Evolutionary conservation across 148 eudicot genomes (phyloP).

Genomic region (Diospyros lotus): DNA sequence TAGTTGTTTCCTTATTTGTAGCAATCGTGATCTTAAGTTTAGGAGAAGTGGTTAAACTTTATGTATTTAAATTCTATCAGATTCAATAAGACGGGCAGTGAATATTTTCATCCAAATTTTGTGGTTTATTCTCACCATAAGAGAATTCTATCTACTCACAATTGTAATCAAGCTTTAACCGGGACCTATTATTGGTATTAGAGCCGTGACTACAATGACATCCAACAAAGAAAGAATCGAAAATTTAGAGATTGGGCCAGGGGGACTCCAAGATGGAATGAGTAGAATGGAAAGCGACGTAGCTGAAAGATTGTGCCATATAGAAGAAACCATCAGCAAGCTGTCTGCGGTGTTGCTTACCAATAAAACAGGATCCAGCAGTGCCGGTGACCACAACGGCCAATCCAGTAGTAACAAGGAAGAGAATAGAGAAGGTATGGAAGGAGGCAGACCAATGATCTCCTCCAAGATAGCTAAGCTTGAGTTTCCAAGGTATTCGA

Average conservation of each 20-base stretch:
- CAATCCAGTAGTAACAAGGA: not conserved
- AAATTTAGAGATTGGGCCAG: not conserved
- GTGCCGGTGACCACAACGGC: not conserved
- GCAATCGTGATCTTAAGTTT: no score
- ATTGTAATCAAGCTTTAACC: not conserved
- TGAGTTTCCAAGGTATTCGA: not conserved
- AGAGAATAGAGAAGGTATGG: not conserved
- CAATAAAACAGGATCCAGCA: not conserved
- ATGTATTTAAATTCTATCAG: no score
- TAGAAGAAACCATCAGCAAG: not conserved
- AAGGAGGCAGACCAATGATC: not conserved
- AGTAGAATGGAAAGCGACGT: not conserved
- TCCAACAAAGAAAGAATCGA: not conserved
- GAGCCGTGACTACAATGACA: not conserved
- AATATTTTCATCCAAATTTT: no score
- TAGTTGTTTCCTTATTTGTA: no score
- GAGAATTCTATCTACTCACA: no score
- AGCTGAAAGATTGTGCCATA: not conserved
- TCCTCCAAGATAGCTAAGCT: not conserved
- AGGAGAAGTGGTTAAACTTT: no score
- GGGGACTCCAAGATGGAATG: not conserved
- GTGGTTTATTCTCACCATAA: no score
- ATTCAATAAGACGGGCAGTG: no score
- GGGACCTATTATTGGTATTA: not conserved
- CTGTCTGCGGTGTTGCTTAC: not conserved